Base-by-base conservation (phyloP, 345 rosid genomes). In the Acer yangbiense region DNA sequence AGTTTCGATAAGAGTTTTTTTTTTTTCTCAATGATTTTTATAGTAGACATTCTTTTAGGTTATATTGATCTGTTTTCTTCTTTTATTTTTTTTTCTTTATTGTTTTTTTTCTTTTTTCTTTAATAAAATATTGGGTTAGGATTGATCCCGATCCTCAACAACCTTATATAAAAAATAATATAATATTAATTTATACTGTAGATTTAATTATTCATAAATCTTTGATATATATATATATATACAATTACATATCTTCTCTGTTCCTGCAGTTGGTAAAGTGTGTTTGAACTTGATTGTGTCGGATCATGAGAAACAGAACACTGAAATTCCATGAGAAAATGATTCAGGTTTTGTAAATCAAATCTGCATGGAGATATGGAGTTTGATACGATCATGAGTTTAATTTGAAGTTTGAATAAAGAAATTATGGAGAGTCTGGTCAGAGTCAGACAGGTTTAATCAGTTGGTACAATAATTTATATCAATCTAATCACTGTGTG, bases 281-380 rank as follows among this genome's bases (percentile, higher is more conserved):
- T 20, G 60, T 63, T 63, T 16, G 4, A 25, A 44, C 2, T 63
- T 17, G n/a, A 9, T 63, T 44, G 8, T 74, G 77, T 74, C 69
- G 44, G 77, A 16, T 74, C 64, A 14, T 43, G 25, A 74, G 77
- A 16, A 63, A 63, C 77, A 74, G 5, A 62, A 43, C 46, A 43
- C 6, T 35, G 39, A 32, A 32, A 4, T 32, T 32, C 35, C 35
- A 32, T 3, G 35, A 61, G 17, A 43, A 61, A 60, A 20, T 4
- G 23, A 73, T 62, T 73, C 29, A 32, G 10, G 11, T 32, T 35
- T 18, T 16, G 35, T 20, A 63, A 25, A 74, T 25, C 16, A 74
- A 62, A 74, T 74, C 44, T 63, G 4, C 23, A 44, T 44, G 50
- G 64, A 46, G 60, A 74, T 63, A 14, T 62, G 69, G 69, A 63